Evolutionary conservation across 2,329 filamentous ascomycete genomes (phyloP), one percentile per base, ranked within the genome.

Genomic region (Emmonsia crescens): DNA sequence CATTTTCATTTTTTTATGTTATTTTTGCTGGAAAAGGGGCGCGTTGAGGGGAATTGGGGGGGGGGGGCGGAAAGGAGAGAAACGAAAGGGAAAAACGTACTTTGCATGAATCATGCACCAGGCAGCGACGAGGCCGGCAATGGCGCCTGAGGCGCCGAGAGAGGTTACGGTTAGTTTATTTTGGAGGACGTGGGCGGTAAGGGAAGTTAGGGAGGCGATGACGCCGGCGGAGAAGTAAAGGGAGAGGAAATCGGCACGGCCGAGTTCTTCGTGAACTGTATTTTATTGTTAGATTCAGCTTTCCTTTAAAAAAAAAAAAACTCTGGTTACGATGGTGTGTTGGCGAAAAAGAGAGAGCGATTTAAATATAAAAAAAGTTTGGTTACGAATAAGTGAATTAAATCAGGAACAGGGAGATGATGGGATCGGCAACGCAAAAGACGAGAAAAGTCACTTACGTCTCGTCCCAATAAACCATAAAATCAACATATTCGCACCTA

Each of bases 381-480:
- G n/a, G n/a, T n/a, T 31, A 16, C 36, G 36, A 38, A 38, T 38
- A 14, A 2, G 14, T 38, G 36, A 38, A 38, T 9, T 38, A 9
- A 1, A 14, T 38, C 2, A 38, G 8, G 14, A 9, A 42, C 33
- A 6, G 42, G n/a, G 42, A 27, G 14, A 19, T 6, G 24, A 5
- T 62, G 59, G 63, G 62, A 57, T 29, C 5, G 24, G 6, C 14
- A 24, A n/a, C 12, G 29, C 33, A 27, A 27, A 27, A 58, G 33
- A 36, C 48, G 51, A 36, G 38, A 29, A 16, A 9, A 8, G 40
- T 33, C 10, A 68, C 72, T 70, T 70, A 79, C 78, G 71, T 62
- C 74, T 73, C 42, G 79, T 77, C 1, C 83, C 84, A 61, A 85
- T 77, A 61, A 84, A 73, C 72, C 77, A 80, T 36, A 87, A 69